Evolutionary conservation across 495 filamentous ascomycete species (phyloP).

Genomic region (Talaromyces trachyspermus): DNA sequence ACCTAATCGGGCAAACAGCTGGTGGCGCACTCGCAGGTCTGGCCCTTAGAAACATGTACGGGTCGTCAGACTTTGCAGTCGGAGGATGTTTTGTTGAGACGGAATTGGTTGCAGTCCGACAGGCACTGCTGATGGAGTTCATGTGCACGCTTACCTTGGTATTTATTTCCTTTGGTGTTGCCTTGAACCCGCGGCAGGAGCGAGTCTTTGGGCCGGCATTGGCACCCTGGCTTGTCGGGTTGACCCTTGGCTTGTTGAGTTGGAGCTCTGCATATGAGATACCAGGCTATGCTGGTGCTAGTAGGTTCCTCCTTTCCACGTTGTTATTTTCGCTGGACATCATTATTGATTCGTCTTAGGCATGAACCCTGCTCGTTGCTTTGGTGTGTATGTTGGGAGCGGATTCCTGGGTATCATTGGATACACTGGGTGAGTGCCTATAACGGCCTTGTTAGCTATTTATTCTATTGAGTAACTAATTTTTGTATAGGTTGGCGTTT

Average conservation of each 20-base stretch:
- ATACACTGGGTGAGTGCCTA: background rate
- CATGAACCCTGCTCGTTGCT: constrained; percentile 25
- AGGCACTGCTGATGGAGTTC: constrained; percentile 39
- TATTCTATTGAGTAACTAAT: background rate
- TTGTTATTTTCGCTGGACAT: background rate
- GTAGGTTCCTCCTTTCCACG: constrained; percentile 13
- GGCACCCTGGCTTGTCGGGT: constrained; percentile 46
- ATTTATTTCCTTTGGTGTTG: constrained; percentile 42
- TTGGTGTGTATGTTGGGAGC: constrained; percentile 2
- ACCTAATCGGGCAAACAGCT: constrained; percentile 34
- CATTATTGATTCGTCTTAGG: constrained; percentile 9
- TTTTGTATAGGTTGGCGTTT: background rate
- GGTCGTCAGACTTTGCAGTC: constrained; percentile 23
- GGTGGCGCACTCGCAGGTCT: constrained; percentile 41
- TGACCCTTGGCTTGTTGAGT: constrained; percentile 36
- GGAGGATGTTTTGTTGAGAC: constrained; percentile 30
- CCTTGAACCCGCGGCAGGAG: constrained; percentile 48
- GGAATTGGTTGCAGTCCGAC: constrained; percentile 15
- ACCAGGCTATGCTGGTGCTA: constrained; percentile 36
- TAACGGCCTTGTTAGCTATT: background rate
- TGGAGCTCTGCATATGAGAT: constrained; percentile 38
- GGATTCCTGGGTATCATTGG: constrained; percentile 2
- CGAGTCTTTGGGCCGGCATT: constrained; percentile 43
- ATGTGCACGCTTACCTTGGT: constrained; percentile 34
- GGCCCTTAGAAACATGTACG: constrained; percentile 26